These are phyloP conservation scores for Daldinia loculata DNA, from an alignment of 495 filamentous ascomycete genomes.

Conservation along the genomic window DNA sequence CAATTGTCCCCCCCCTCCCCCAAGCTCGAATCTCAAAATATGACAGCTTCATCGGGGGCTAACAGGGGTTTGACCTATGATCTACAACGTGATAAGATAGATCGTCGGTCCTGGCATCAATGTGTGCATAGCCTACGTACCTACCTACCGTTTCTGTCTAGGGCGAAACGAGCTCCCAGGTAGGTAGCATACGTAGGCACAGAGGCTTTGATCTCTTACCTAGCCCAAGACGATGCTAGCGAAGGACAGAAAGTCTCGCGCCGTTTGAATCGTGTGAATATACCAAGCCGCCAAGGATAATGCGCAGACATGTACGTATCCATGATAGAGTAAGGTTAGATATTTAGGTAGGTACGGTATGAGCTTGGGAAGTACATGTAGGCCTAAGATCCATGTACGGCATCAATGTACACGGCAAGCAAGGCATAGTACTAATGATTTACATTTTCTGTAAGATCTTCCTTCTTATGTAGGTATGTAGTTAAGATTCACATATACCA, in stretches of 20 bases:
- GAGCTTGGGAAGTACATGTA: background rate
- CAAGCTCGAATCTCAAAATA: background rate
- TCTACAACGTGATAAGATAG: constrained; percentile 6
- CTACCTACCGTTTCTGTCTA: background rate
- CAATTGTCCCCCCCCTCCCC: background rate
- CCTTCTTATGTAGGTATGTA: too few relatives aligned
- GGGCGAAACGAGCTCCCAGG: background rate
- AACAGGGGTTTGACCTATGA: background rate
- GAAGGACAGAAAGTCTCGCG: background rate
- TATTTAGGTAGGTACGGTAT: background rate
- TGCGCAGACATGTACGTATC: constrained; percentile 1
- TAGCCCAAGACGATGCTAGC: background rate
- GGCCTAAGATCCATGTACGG: background rate
- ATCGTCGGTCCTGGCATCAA: background rate
- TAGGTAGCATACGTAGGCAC: constrained; percentile 6
- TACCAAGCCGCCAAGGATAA: constrained; percentile 14
- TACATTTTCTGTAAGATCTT: background rate
- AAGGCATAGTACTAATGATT: background rate
- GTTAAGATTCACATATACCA: background rate
- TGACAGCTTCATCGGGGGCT: too few relatives aligned
- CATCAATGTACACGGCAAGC: background rate
- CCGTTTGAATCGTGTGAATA: background rate
- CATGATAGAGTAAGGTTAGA: constrained; percentile 19
- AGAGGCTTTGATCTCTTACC: constrained; percentile 15
- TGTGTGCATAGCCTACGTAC: constrained; percentile 1